Conservation (phyloP, 2,329 filamentous ascomycete species). For the Verticillium isaacii region DNA sequence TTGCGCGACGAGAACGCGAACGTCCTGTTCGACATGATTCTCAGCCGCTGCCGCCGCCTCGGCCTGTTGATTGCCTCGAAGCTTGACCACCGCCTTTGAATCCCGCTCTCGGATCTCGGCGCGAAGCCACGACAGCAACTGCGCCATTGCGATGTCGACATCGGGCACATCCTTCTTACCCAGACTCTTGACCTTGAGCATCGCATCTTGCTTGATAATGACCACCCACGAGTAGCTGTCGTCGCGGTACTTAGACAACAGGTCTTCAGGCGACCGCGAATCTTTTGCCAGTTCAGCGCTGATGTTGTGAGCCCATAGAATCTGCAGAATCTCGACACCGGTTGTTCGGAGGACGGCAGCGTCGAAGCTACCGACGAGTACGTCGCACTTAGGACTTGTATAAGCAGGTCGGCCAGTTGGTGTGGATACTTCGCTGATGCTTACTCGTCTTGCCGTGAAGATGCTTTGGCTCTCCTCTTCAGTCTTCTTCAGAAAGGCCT, state of each 20-base stretch:
- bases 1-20: conserved; percentile 77
- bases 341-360: conserved; percentile 66
- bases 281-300: conserved; percentile 84
- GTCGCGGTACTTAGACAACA: conserved; percentile 71
- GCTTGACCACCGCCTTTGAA: conserved; percentile 47
- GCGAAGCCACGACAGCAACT: conserved; percentile 76
- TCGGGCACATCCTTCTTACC: conserved; percentile 70
- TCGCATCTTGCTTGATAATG: conserved; percentile 74
- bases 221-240: conserved; percentile 82
- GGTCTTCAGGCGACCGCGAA: conserved; percentile 71
- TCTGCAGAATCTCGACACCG: conserved; percentile 72
- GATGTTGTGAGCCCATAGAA: conserved; percentile 78
- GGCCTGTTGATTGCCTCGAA: conserved; percentile 27
- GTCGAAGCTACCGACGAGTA: conserved; percentile 86
- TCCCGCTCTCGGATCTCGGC: conserved; percentile 78
- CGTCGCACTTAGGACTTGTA: conserved; percentile 61
- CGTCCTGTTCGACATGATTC: conserved; percentile 58
- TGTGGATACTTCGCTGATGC: conserved; percentile 16
- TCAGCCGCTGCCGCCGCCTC: conserved; percentile 22
- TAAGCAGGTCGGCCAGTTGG: background rate
- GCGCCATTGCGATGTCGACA: conserved; percentile 66
- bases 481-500: conserved; percentile 63
- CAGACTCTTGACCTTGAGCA: conserved; percentile 75
- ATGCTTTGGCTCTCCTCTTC: conserved; percentile 58
- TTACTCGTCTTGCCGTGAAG: conserved; percentile 60